Conservation (phyloP, 2,329 filamentous ascomycete genomes). For the Ramichloridium luteum region DNA sequence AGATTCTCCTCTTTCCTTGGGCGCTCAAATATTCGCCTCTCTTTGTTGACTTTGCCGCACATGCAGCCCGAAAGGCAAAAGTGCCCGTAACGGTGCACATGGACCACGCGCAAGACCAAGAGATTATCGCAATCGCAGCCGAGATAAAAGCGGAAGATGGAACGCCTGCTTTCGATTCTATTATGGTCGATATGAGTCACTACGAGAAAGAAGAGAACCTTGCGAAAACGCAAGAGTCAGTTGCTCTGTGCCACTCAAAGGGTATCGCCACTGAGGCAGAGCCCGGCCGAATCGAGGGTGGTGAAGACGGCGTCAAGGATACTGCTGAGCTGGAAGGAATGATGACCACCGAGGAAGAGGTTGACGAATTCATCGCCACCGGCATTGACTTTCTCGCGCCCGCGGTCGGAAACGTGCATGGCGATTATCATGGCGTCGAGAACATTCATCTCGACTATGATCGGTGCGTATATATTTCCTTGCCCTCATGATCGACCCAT, state of each 20-base stretch:
- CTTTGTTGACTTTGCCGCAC: constrained; percentile 34
- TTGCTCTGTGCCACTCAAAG: constrained; percentile 49
- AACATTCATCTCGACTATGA: constrained; percentile 51
- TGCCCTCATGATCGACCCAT: too few species aligned
- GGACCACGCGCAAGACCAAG: constrained; percentile 35
- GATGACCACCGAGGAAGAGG: constrained; percentile 57
- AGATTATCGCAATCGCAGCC: constrained; percentile 21
- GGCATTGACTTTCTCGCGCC: constrained; percentile 65
- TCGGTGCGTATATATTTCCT: constrained; percentile 24
- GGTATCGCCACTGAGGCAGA: constrained; percentile 61
- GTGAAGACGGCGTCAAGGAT: constrained; percentile 63
- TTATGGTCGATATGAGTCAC: constrained; percentile 70
- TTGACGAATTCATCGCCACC: constrained; percentile 56
- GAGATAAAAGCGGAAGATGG: constrained; percentile 24
- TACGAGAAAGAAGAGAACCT: constrained; percentile 61
- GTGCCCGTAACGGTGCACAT: constrained; percentile 36
- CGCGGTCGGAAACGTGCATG: constrained; percentile 66
- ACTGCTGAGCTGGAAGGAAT: constrained; percentile 46
- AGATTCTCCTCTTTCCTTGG: constrained; percentile 66
- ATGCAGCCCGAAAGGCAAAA: constrained; percentile 30
- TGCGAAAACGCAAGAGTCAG: constrained; percentile 49
- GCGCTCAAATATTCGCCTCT: constrained; percentile 52
- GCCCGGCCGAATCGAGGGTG: constrained; percentile 57
- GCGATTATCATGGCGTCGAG: constrained; percentile 57
- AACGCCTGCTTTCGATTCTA: constrained; percentile 49